phyloP scores from a whole-genome alignment of 805 yeast genomes.

The Ogataea nonfermentans region DNA sequence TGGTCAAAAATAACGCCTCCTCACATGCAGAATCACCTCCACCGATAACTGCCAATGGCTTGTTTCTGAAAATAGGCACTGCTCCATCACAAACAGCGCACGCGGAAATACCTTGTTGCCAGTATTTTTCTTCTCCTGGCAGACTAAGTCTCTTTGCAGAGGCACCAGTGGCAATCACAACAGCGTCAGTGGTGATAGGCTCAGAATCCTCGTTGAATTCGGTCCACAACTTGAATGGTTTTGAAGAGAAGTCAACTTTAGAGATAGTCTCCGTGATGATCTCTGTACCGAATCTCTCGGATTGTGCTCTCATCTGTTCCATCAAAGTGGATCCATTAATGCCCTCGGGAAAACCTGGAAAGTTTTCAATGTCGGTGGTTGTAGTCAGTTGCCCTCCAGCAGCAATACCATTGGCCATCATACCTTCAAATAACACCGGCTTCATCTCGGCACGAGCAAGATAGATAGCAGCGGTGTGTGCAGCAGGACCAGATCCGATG shows the following conservation, averaged over 20 bases:
- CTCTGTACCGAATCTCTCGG: slow-evolving; percentile 84
- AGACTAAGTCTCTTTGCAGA: slow-evolving; percentile 90
- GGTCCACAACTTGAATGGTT: slow-evolving; percentile 96
- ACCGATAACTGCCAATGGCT: slow-evolving; percentile 96
- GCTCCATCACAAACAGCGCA: slow-evolving; percentile 99
- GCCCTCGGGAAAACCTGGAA: slow-evolving; percentile 98
- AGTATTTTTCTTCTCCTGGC: slow-evolving; percentile 96
- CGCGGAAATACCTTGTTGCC: slow-evolving; percentile 99
- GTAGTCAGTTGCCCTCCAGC: slow-evolving; percentile 99
- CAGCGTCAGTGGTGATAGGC: slow-evolving; percentile 90
- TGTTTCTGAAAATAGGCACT: slow-evolving; percentile 96
- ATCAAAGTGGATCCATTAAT: slow-evolving; percentile 83
- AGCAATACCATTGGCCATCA: slow-evolving; percentile 96
- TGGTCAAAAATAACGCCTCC: slow-evolving; percentile 95
- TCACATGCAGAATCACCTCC: slow-evolving; percentile 99
- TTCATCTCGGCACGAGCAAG: slow-evolving; percentile 94
- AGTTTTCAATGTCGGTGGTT: slow-evolving; percentile 97
- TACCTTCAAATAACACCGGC: slow-evolving; percentile 92
- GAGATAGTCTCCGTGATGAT: slow-evolving; percentile 94
- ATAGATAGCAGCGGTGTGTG: slow-evolving; percentile 98
- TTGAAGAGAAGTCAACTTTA: slow-evolving; percentile 81
- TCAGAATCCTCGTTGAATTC: slow-evolving; percentile 91
- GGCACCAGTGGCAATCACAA: slow-evolving; percentile 96
- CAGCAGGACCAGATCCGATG: slow-evolving; percentile 98
- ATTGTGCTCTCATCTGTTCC: slow-evolving; percentile 92